These are phyloP conservation scores for Epicoccum nigrum DNA, from an alignment of 2,329 filamentous ascomycete species.

Conservation along the genomic window DNA sequence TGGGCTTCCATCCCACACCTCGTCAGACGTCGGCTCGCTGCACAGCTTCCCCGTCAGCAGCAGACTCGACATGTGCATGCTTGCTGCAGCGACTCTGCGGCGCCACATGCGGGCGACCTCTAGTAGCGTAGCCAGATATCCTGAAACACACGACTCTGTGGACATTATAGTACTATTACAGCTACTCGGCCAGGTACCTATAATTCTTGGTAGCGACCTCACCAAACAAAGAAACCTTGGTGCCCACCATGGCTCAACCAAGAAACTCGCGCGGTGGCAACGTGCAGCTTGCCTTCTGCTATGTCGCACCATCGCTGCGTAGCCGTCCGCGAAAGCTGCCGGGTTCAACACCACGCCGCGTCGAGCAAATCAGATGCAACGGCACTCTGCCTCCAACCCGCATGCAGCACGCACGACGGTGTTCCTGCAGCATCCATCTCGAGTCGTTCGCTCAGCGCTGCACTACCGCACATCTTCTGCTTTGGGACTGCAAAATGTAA, in stretches of 20 bases:
- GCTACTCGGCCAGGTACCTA: conserved; percentile 4
- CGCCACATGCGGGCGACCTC: conserved; percentile 4
- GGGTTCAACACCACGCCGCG: conserved; percentile 26
- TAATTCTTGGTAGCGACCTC: conserved; percentile 29
- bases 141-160: conserved; percentile 35
- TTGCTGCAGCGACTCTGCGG: conserved; percentile 27
- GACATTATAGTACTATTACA: conserved; percentile 15
- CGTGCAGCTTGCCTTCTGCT: conserved; percentile 28
- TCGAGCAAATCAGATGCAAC: conserved; percentile 42
- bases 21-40: conserved; percentile 6
- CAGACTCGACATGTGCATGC: conserved; percentile 16
- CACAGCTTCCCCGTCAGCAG: conserved; percentile 12
- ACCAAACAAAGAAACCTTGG: conserved; percentile 19
- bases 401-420: conserved; percentile 29
- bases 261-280: conserved; percentile 24
- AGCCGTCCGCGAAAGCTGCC: conserved; percentile 27
- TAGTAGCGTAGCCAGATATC: background rate
- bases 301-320: conserved; percentile 44
- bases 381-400: conserved; percentile 19
- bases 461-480: conserved; percentile 21
- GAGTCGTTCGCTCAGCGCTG: conserved; percentile 24
- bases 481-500: conserved; percentile 16
- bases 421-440: conserved; percentile 35
- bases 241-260: conserved; percentile 2
- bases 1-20: conserved; percentile 13